These are phyloP conservation scores for Melastoma malabathricum DNA, from an alignment of 345 rosid species.

Conservation along the genomic window DNA sequence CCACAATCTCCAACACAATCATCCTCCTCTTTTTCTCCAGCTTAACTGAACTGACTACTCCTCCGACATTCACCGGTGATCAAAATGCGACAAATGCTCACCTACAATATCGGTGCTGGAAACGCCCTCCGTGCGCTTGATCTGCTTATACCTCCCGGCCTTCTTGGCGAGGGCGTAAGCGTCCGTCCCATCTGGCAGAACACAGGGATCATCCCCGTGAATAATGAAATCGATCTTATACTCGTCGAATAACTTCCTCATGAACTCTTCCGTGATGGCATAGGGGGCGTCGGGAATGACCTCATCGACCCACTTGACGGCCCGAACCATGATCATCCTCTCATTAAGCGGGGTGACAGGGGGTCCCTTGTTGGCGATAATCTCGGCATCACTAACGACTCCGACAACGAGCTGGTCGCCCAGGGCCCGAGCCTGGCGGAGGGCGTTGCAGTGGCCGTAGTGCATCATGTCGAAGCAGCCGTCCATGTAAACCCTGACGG, in stretches of 20 bases:
- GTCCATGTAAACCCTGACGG: conserved; percentile 63
- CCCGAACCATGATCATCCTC: conserved; percentile 60
- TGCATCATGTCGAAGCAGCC: conserved; percentile 87
- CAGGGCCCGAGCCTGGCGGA: conserved; percentile 58
- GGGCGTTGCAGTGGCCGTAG: conserved; percentile 76
- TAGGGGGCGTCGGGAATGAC: conserved; percentile 66
- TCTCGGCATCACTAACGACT: conserved; percentile 61
- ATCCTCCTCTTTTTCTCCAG: no score
- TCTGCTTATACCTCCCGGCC: conserved; percentile 72
- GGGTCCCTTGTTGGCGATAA: conserved; percentile 61
- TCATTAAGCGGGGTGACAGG: conserved; percentile 60
- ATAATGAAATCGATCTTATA: conserved; percentile 58
- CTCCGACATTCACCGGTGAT: no score
- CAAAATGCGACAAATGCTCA: conserved; percentile 4
- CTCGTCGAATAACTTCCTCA: conserved; percentile 54
- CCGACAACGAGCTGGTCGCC: conserved; percentile 69
- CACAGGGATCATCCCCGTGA: conserved; percentile 74
- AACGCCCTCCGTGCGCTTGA: conserved; percentile 75
- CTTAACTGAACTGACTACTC: no score
- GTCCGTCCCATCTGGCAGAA: conserved; percentile 69
- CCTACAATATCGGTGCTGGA: conserved; percentile 79
- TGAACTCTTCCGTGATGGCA: conserved; percentile 60
- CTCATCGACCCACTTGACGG: conserved; percentile 73
- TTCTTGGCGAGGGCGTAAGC: conserved; percentile 67
- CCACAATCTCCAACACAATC: no score